Evolutionary conservation across 2,329 filamentous ascomycete genomes (phyloP), one percentile per base, ranked within the genome.

Genomic region (Cercospora sp.): DNA sequence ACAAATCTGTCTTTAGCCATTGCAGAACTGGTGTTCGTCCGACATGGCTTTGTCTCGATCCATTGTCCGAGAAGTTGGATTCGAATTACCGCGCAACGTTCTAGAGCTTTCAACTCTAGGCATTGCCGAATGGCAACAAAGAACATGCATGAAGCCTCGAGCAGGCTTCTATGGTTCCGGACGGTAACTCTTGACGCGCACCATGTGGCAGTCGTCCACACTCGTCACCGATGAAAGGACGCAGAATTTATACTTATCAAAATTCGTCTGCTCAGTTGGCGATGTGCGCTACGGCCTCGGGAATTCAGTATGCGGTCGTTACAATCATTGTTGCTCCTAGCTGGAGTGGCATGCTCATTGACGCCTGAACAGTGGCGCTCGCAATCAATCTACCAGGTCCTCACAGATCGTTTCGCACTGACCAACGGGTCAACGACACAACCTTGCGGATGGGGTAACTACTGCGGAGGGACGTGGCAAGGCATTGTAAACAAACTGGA

Each of bases 341-440:
- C 60, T n/a, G 63, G 51, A 60, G 62, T 59, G 51, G 61, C 65
- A n/a, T 43, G 40, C 51, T 69, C 68, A 6, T 60, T 73, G 30
- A 64, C 67, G 7, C 62, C 71, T 28, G 70, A 67, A n/a, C 61
- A 70, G 53, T 73, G 71, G 71, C 86, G 85, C 74, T 80, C 81
- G 28, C 83, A 83, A 65, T 86, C 84, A 43, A 87, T 88, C 63
- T 88, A 88, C 75, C 86, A 88, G 78, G 82, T 85, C 34, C 75
- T 89, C 71, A 87, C 86, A 3, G 86, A 88, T 73, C 84, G 87
- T 1, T 83, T 86, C 67, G 86, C 85, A 2, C 82, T 82, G 7
- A 81, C 78, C 2, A 79, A 81, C 69, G 84, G 82, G 34, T 81
- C 79, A 2, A 80, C 79, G 3, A 82, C 83, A 18, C 78, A 76